A percentile compares a stretch with the other conserved stretches of the same genome.
These are phyloP conservation scores for Bocquillonia castaneifolia DNA, from an alignment of 441 rosid genomes.

Conservation along the genomic window DNA sequence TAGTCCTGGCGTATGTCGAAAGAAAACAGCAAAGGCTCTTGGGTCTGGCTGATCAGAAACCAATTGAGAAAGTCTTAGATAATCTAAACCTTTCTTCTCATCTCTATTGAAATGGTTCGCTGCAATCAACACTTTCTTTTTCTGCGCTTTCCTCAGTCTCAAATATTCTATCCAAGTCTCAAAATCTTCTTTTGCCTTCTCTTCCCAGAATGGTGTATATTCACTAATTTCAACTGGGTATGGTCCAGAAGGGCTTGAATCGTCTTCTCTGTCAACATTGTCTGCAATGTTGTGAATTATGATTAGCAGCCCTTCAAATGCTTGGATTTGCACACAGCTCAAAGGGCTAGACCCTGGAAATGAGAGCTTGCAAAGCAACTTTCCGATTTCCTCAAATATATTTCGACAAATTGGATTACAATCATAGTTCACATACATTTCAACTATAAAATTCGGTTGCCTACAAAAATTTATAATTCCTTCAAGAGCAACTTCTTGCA, in stretches of 20 bases:
- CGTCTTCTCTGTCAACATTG: slow-evolving; percentile 53
- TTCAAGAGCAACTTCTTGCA: slow-evolving; percentile 86
- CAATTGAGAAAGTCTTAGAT: slow-evolving; percentile 50
- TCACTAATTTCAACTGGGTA: slow-evolving; percentile 54
- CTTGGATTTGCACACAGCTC: slow-evolving; percentile 65
- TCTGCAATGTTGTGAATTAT: slow-evolving; percentile 73
- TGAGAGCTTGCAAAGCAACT: slow-evolving; percentile 73
- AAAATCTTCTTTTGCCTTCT: slow-evolving; percentile 47
- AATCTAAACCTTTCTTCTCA: slow-evolving; percentile 78
- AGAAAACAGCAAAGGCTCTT: slow-evolving; percentile 61
- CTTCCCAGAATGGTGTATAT: slow-evolving; percentile 73
- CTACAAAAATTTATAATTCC: slow-evolving; percentile 74
- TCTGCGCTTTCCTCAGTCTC: slow-evolving; percentile 67
- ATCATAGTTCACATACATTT: slow-evolving; percentile 78
- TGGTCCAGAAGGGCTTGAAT: slow-evolving; percentile 39
- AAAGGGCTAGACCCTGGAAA: slow-evolving; percentile 63
- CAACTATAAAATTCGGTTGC: slow-evolving; percentile 70
- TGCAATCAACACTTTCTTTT: slow-evolving; percentile 62
- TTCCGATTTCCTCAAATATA: slow-evolving; percentile 68
- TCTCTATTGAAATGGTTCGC: slow-evolving; percentile 74
- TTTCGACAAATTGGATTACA: slow-evolving; percentile 62
- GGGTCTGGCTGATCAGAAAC: slow-evolving; percentile 65
- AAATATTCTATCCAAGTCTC: slow-evolving; percentile 61
- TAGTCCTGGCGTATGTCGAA: slow-evolving; percentile 58
- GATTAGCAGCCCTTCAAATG: slow-evolving; percentile 83